Conservation (phyloP, 352 stramenopile genomes). For the Phytophthora ramorum region DNA sequence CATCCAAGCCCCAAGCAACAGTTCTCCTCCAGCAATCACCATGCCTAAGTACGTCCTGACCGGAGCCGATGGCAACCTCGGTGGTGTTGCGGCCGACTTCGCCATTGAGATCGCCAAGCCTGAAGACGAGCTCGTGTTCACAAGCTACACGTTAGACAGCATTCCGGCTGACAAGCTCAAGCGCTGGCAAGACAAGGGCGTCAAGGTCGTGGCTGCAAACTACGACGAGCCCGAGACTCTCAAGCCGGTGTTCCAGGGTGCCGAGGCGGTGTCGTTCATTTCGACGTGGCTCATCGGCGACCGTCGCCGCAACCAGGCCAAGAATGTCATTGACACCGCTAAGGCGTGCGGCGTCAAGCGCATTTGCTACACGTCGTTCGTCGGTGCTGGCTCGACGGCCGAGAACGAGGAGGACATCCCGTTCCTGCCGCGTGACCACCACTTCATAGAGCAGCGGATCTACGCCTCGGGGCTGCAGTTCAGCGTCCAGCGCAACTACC, state of each 20-base stretch:
- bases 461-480: slow-evolving; percentile 13
- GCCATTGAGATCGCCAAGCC: slow-evolving; percentile 11
- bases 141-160: slow-evolving; percentile 2
- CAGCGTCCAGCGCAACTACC: slow-evolving; percentile 23
- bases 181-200: slow-evolving; percentile 16
- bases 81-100: slow-evolving; percentile 13
- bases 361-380: slow-evolving; percentile 20
- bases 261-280: slow-evolving; percentile 16
- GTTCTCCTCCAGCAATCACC: neutral
- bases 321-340: slow-evolving; percentile 4
- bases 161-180: slow-evolving; percentile 1
- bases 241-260: slow-evolving; percentile 13
- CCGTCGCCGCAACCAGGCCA: slow-evolving; percentile 12
- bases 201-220: slow-evolving; percentile 9
- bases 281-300: slow-evolving; percentile 22
- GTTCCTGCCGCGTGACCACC: slow-evolving; percentile 23
- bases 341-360: slow-evolving; percentile 20
- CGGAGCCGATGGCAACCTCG: slow-evolving; percentile 21
- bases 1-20: slow-evolving; percentile 1
- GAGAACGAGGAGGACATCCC: slow-evolving; percentile 21
- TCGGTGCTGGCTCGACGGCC: slow-evolving; percentile 5
- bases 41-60: slow-evolving; percentile 17
- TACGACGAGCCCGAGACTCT: slow-evolving; percentile 21
- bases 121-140: slow-evolving; percentile 11
- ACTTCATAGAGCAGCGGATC: slow-evolving; percentile 20